Evolutionary conservation across 352 stramenopile species (phyloP), one percentile per base, ranked within the genome.

Genomic region (Pythium aquatile): DNA sequence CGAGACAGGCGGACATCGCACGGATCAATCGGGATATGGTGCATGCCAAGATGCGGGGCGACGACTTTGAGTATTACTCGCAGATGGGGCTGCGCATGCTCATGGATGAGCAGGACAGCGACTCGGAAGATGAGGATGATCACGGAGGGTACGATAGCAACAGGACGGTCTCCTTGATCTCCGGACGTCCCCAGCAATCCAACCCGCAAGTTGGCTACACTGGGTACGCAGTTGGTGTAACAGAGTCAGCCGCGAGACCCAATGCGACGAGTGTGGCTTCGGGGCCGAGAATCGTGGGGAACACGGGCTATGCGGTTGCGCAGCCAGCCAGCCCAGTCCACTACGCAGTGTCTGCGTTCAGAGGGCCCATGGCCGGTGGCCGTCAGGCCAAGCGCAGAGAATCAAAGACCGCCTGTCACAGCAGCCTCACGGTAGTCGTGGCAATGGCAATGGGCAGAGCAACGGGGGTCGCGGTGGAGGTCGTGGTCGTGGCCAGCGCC

Each of bases 1-100:
- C 26, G 52, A 58, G 33, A 30, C 9, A 39, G n/a, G 28, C 32
- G 14, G 28, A 58, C 3, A 40, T 40, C 5, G 29, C 29, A n/a
- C 52, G 33, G 29, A 44, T 58, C 29, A 39, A 58, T 14, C 52
- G 33, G 3, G 52, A 58, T 7, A 58, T 58, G 52, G 33, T 28
- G 16, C 52, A 29, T 14, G 52, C 52, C 24, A 46, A 58, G 29
- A 24, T 46, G 14, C 5, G 33, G 16, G 52, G 52, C 29, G n/a
- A 58, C 52, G 52, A 58, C 28, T 58, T 58, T 39, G 33, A 33
- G 9, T 40, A 30, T 20, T 58, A 58, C 52, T 40, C 52, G 2
- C 26, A 58, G 52, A 58, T 58, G 29, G 52, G 52, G 11, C 52
- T 58, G 52, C 29, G 52, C 11, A 40, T 58, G 52, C 52, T 58